These are phyloP conservation scores for Carex pumila DNA, from an alignment of 176 grass and related monocot genomes.

Conservation along the genomic window DNA sequence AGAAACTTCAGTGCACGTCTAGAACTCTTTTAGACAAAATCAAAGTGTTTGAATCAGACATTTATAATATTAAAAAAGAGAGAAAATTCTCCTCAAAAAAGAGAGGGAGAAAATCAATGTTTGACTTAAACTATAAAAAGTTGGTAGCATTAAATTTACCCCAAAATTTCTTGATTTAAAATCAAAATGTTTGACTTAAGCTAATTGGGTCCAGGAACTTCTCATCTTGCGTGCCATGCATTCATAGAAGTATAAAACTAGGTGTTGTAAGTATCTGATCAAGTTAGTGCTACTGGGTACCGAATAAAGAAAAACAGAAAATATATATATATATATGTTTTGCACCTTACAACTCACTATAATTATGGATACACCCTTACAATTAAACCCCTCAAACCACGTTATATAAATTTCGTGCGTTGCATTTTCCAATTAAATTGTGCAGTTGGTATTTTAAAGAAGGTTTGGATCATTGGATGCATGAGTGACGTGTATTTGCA, in stretches of 20 bases:
- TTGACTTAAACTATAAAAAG: not conserved
- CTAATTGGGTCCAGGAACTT: too few relatives aligned
- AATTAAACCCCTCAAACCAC: too few relatives aligned
- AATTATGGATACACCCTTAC: not conserved
- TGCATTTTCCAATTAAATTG: too few relatives aligned
- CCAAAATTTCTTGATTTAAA: too few relatives aligned
- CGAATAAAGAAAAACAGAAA: not conserved
- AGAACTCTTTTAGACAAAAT: not conserved
- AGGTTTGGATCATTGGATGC: not conserved
- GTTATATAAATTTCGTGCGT: too few relatives aligned
- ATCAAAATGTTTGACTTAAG: too few relatives aligned
- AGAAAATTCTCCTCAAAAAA: not conserved
- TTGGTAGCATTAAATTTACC: too few relatives aligned
- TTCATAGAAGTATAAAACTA: too few relatives aligned
- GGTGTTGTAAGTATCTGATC: not conserved
- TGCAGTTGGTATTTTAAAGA: too few relatives aligned
- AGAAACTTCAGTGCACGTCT: not conserved
- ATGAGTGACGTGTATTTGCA: not conserved
- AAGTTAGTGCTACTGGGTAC: not conserved
- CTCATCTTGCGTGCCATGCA: too few relatives aligned
- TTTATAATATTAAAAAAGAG: not conserved
- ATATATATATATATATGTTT: not conserved
- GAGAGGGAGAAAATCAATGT: not conserved
- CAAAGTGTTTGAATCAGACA: conserved; percentile 11
- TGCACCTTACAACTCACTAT: not conserved